Base-by-base conservation (phyloP, 345 rosid genomes). In the Gossypium sturtianum region DNA sequence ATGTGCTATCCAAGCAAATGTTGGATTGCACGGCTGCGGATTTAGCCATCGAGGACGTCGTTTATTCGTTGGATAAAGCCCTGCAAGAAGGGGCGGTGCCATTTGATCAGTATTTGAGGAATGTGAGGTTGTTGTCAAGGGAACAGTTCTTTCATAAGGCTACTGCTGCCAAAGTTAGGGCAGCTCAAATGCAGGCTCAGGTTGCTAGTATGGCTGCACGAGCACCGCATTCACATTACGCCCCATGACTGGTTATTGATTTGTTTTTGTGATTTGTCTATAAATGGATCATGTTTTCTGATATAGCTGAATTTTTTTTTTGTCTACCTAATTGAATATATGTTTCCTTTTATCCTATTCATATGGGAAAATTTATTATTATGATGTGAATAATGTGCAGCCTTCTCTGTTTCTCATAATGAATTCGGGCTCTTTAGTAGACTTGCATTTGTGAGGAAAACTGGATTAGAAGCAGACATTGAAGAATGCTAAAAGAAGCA, bases 121-220 rank as follows among this genome's bases (percentile, higher is more conserved):
- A 81, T 79, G 88, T 95, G 63, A 93, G 99, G 83, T 71, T 88
- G 86, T 76, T 95, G 87, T 93, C 98, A 0, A 86, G 99, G 16
- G 96, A 95, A 29, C 99, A 95, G 88, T 95, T 95, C 71, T 93
- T 95, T 27, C 90, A 90, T 23, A 77, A 91, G 67, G 99, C 99
- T 5, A 87, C 88, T 0, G 92, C 91, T 16, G 86, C 88, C 1
- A 93, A 95, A 82, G 90, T 93, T 71, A 83, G 96, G 73, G 92
- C 86, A 0, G 80, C 68, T 19, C 98, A 95, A 87, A 89, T 93
- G 97, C 97, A 95, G 77, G 94, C 96, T 68, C 97, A 89, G 84
- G 92, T 95, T 82, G 84, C 93, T 23, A 81, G 79, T 15, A 92
- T 94, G 91, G 94, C 98, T 73, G 88, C 94, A 70, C 83, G 98